These are phyloP conservation scores for Dicorynia guianensis DNA, from an alignment of 306 rosid genomes.

Conservation along the genomic window DNA sequence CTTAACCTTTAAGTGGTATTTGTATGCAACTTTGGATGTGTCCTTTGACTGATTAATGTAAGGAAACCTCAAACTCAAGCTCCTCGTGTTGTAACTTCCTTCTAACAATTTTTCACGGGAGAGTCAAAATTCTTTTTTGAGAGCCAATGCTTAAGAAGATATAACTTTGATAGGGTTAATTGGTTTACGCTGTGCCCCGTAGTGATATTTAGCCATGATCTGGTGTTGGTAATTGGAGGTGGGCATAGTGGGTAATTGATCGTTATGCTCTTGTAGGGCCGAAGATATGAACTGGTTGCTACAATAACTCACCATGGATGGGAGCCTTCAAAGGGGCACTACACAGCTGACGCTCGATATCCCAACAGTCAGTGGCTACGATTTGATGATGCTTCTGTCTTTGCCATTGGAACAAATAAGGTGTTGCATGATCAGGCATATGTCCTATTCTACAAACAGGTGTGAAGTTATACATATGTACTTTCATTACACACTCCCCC, in stretches of 20 bases:
- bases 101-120: background rate
- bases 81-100: no score
- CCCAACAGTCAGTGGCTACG: conserved; percentile 76
- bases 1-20: background rate
- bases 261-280: conserved; percentile 62
- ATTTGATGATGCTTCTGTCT: conserved; percentile 85
- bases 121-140: no score
- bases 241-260: conserved; percentile 17
- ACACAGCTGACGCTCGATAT: conserved; percentile 86
- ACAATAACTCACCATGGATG: conserved; percentile 96
- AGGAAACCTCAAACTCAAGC: no score
- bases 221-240: no score
- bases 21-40: background rate
- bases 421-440: conserved; percentile 94
- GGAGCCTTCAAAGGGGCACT: conserved; percentile 96
- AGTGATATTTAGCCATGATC: no score
- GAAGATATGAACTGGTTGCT: conserved; percentile 88
- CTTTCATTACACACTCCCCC: background rate
- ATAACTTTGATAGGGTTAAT: no score
- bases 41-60: background rate
- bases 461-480: conserved; percentile 42
- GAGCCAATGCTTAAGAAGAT: no score
- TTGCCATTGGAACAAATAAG: conserved; percentile 62
- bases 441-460: conserved; percentile 84
- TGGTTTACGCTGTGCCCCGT: no score